Percentiles rank a stretch among this genome's conserved stretches.
Conservation (phyloP, 176 grass and related monocot genomes). For the bread wheat (Triticum aestivum) region IWGSC_CS_RefSeq_v2.1 NC_057800.1:607842529-607843028, state of each 20-base stretch:
- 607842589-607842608: constrained; percentile 54
- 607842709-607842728: constrained; percentile 31
- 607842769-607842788: background rate
- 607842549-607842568: constrained; percentile 65
- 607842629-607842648: constrained; percentile 72
- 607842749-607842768: background rate
- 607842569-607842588: constrained; percentile 52
- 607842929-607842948: background rate
- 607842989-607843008: too few species aligned
- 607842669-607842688: constrained; percentile 29
- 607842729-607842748: constrained; percentile 2
- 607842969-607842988: background rate
- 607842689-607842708: constrained; percentile 26
- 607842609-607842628: constrained; percentile 63
- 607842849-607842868: background rate
- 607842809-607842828: background rate
- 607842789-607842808: background rate
- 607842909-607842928: background rate
- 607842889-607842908: background rate
- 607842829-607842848: background rate
- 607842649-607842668: constrained; percentile 60
- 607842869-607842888: background rate
- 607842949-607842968: too few species aligned
- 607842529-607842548: constrained; percentile 65
- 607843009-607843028: too few species aligned